Evolutionary conservation across 106 monocot species (phyloP).

Genomic region (Xerophyta viscosa): DNA sequence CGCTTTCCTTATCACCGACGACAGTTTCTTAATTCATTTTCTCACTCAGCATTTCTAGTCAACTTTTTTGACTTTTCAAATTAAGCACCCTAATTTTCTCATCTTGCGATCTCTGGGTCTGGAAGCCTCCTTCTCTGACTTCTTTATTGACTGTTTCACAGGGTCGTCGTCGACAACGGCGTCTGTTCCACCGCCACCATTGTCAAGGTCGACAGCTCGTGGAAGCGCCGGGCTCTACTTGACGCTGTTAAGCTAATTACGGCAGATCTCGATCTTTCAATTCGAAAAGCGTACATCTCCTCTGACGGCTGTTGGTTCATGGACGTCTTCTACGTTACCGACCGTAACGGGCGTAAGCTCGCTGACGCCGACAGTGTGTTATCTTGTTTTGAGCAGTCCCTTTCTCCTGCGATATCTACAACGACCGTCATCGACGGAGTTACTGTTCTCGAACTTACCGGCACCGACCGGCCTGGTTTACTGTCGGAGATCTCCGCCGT

Average conservation of each 20-base stretch:
- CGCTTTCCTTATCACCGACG: no score
- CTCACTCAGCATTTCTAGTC: no score
- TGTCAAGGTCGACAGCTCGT: slow-evolving; percentile 15
- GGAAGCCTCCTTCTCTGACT: no score
- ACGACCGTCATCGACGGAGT: no score
- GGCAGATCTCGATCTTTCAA: slow-evolving; percentile 16
- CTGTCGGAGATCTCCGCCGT: slow-evolving; percentile 62
- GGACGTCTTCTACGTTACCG: slow-evolving; percentile 19
- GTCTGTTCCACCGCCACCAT: slow-evolving; percentile 10
- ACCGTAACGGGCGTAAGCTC: slow-evolving; percentile 13
- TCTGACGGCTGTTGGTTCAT: slow-evolving; percentile 14
- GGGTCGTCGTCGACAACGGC: slow-evolving; percentile 12
- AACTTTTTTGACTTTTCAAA: no score
- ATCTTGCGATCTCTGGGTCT: no score
- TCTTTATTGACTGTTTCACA: no score
- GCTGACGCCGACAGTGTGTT: no score
- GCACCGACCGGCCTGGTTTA: slow-evolving; percentile 50
- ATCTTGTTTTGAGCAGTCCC: no score
- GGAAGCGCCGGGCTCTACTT: slow-evolving; percentile 4
- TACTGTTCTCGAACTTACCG: slow-evolving; percentile 42
- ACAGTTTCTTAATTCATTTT: no score
- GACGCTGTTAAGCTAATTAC: slow-evolving; percentile 13
- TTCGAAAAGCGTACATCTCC: slow-evolving; percentile 15
- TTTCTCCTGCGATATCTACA: no score
- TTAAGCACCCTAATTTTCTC: no score